Percentiles rank a stretch among this genome's conserved stretches.
phyloP scores from a whole-genome alignment of 2,329 filamentous ascomycete species.

The Didymella arachidicola region DNA sequence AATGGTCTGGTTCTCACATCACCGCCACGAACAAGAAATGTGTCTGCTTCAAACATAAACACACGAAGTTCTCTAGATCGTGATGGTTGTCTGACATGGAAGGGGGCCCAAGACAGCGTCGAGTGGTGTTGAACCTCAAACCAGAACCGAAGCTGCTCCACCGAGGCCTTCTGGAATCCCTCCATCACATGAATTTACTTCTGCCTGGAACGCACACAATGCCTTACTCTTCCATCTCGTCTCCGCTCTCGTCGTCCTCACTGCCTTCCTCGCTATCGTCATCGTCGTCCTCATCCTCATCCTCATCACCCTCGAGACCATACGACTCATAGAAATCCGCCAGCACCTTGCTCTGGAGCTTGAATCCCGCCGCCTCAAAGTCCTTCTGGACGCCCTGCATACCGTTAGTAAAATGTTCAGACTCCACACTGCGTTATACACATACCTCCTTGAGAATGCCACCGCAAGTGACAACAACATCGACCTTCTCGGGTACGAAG shows the following conservation, averaged over 20 bases:
- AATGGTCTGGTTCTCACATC: too few species aligned
- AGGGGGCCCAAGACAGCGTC: too few species aligned
- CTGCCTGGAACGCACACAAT: too few species aligned
- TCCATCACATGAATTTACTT: too few species aligned
- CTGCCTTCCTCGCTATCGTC: constrained; percentile 60
- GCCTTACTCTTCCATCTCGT: constrained; percentile 37
- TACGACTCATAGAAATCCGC: constrained; percentile 90
- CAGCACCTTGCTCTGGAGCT: constrained; percentile 75
- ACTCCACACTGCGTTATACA: constrained; percentile 26
- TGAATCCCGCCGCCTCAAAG: constrained; percentile 79
- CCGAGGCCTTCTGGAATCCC: background rate
- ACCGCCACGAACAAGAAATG: too few species aligned
- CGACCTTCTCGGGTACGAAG: constrained; percentile 80
- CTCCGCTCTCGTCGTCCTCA: constrained; percentile 56
- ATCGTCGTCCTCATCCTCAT: constrained; percentile 59
- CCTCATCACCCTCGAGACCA: constrained; percentile 72
- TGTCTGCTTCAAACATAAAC: too few species aligned
- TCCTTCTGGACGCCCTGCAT: constrained; percentile 75
- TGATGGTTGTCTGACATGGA: too few species aligned
- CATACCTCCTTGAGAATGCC: constrained; percentile 83
- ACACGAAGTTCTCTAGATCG: too few species aligned
- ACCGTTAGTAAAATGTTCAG: background rate
- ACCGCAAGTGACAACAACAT: constrained; percentile 88
- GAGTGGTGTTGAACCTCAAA: too few species aligned
- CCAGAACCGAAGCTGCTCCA: too few species aligned